Evolutionary conservation across 441 rosid species (phyloP), one percentile per base, ranked within the genome.

Genomic region (Gossypium davidsonii): DNA sequence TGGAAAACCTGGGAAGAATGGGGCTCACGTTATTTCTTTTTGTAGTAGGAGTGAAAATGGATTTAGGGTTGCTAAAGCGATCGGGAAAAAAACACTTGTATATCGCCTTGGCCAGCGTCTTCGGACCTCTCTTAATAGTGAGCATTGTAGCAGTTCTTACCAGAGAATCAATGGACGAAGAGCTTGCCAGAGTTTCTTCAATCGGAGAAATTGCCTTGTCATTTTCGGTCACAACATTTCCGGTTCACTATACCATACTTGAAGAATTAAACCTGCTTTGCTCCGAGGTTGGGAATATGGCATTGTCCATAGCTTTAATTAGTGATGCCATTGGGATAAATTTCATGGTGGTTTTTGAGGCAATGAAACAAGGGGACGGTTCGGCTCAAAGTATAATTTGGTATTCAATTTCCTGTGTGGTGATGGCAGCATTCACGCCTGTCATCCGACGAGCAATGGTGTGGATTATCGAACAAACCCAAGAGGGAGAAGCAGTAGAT

Each of bases 281-380:
- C 80, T 91, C 98, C 12, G 98, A 92, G 74, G 77, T 92, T 0
- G 98, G 97, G 1, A 79, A 88, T 58, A 76, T 89, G 70, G 89
- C 98, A 3, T 59, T 91, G 77, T 77, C 92, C 0, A 71, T 83
- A 0, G 70, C 90, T 8, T 63, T 91, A 2, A 61, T 92, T 11
- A 73, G 85, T 3, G 97, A 88, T 51, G 44, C 71, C 34, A 44
- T 80, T 2, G 91, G 82, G 31, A 46, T 89, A 0, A 6, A 12
- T 10, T 53, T 72, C 3, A 12, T 88, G n/a, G 1, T 85, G 1
- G 58, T 63, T 1, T 86, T 86, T 60, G 92, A 87, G 76, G 88
- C 88, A 6, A 15, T 78, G 42, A 79, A 71, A 37, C 97, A 91
- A 14, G 84, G 59, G 1, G 85, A 88, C 9, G 28, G 1, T 0